These are phyloP conservation scores for Lipomyces chichibuensis DNA, from an alignment of 805 yeast genomes.

Conservation along the genomic window DNA sequence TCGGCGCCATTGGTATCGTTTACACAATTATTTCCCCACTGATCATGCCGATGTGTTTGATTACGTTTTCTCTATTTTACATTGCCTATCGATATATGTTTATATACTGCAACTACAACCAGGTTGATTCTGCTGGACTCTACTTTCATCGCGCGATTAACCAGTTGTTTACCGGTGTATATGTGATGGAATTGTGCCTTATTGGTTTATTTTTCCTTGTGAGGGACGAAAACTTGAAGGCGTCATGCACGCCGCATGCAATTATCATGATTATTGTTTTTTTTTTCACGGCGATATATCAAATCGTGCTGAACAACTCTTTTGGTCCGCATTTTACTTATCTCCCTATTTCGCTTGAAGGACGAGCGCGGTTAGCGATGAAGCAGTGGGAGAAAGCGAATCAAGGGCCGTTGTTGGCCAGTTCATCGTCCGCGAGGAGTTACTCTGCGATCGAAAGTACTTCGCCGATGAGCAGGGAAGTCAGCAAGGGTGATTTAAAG, in stretches of 20 bases:
- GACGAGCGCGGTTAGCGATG: slow-evolving; percentile 17
- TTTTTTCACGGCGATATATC: slow-evolving; percentile 59
- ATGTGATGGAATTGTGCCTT: slow-evolving; percentile 76
- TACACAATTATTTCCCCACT: slow-evolving; percentile 81
- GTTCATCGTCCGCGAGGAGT: neutral
- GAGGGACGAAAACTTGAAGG: slow-evolving; percentile 52
- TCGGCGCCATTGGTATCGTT: slow-evolving; percentile 76
- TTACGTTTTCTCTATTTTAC: slow-evolving; percentile 61
- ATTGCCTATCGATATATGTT: slow-evolving; percentile 72
- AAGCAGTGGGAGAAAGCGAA: slow-evolving; percentile 12
- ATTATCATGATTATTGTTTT: slow-evolving; percentile 57
- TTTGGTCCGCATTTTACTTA: slow-evolving; percentile 47
- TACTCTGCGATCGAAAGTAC: neutral
- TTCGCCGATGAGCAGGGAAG: neutral
- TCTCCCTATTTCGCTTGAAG: slow-evolving; percentile 45
- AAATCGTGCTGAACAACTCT: slow-evolving; percentile 54
- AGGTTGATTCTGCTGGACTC: slow-evolving; percentile 53
- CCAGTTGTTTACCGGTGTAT: slow-evolving; percentile 78
- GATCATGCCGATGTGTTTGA: slow-evolving; percentile 61
- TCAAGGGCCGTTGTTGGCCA: neutral
- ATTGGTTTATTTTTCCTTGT: slow-evolving; percentile 75
- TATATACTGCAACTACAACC: slow-evolving; percentile 51
- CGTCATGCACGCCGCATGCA: slow-evolving; percentile 54
- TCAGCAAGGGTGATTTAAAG: slow-evolving; percentile 6
- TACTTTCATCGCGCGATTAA: slow-evolving; percentile 74